A percentile compares a stretch with the other conserved stretches of the same genome.
phyloP scores from a whole-genome alignment of 371 early-diverging fungal genomes.

The Zopfochytrium polystomum region DNA sequence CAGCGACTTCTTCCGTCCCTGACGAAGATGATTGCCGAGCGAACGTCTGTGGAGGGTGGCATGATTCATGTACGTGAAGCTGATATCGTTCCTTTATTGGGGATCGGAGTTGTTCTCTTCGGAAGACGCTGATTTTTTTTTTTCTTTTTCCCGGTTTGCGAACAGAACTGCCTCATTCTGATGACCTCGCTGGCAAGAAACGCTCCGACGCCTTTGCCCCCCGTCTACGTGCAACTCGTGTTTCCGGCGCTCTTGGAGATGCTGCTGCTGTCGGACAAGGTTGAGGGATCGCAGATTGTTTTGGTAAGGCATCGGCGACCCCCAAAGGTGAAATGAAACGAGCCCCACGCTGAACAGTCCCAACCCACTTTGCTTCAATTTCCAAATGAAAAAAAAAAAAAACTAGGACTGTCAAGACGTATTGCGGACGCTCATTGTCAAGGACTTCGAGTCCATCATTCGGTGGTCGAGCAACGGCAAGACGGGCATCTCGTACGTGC shows the following conservation, averaged over 20 bases:
- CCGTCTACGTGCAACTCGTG: constrained; percentile 67
- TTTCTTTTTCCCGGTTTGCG: not conserved
- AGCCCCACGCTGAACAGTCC: too few species aligned
- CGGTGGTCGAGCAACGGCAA: constrained; percentile 61
- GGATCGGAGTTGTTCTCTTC: constrained; percentile 49
- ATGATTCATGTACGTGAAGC: too few species aligned
- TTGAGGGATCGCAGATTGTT: too few species aligned
- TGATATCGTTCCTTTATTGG: constrained; percentile 28
- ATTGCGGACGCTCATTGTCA: constrained; percentile 45
- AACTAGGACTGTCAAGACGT: constrained; percentile 58
- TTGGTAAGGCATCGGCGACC: too few species aligned
- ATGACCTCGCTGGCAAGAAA: constrained; percentile 67
- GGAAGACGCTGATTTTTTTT: constrained; percentile 43
- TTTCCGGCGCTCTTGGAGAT: constrained; percentile 81
- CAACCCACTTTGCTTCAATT: too few species aligned
- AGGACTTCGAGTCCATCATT: constrained; percentile 63
- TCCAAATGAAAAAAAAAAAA: too few species aligned
- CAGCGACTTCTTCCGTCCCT: constrained; percentile 70
- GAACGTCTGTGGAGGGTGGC: too few species aligned
- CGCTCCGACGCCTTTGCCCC: constrained; percentile 71
- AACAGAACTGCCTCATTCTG: constrained; percentile 70
- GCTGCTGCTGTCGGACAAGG: constrained; percentile 64
- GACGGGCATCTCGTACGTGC: constrained; percentile 71
- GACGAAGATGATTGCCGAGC: constrained; percentile 53
- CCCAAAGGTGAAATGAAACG: too few species aligned